Evolutionary conservation across 164 flowering plant genomes (phyloP).

Genomic region (Piper longum): DNA sequence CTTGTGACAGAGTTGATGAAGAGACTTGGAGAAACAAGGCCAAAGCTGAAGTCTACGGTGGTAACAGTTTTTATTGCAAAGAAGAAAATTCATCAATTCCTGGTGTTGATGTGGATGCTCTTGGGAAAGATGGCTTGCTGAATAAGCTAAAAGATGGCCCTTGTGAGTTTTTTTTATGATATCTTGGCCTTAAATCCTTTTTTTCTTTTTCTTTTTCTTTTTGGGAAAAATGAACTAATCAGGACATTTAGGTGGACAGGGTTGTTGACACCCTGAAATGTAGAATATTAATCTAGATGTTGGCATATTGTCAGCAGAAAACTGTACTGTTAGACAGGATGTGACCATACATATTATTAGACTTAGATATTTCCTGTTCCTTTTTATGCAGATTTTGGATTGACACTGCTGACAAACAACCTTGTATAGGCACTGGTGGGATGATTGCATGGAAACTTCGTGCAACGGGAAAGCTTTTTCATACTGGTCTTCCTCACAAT

Average conservation of each 20-base stretch:
- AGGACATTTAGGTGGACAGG: too few relatives aligned
- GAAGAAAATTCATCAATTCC: constrained; percentile 83
- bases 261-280: too few relatives aligned
- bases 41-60: constrained; percentile 66
- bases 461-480: constrained; percentile 86
- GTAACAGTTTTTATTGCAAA: constrained; percentile 92
- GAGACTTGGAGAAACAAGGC: constrained; percentile 62
- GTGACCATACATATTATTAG: too few relatives aligned
- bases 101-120: constrained; percentile 88
- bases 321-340: too few relatives aligned
- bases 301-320: too few relatives aligned
- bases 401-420: constrained; percentile 97
- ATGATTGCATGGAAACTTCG: constrained; percentile 81
- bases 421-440: constrained; percentile 97
- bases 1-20: constrained; percentile 82
- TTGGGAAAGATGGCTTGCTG: constrained; percentile 72
- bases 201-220: not conserved
- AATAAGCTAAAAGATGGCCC: constrained; percentile 83
- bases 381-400: constrained; percentile 62
- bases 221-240: not conserved
- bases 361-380: too few relatives aligned
- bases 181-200: not conserved
- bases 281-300: too few relatives aligned
- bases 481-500: constrained; percentile 93
- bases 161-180: constrained; percentile 35